Evolutionary conservation across 768 basidiomycete genomes (phyloP).

Genomic region (Chalciporus chontae): DNA sequence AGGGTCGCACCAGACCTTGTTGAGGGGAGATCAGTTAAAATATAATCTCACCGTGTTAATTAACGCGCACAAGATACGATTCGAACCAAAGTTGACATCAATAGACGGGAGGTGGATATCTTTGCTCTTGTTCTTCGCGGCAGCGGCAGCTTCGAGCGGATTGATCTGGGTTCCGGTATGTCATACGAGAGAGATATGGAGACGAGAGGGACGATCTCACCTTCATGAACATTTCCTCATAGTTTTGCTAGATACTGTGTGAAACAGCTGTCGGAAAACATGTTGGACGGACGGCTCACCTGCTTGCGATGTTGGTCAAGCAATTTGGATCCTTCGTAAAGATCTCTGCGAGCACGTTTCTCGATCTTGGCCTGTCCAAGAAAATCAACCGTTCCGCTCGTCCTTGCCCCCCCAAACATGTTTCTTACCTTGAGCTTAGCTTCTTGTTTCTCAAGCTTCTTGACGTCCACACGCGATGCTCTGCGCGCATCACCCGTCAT

Average conservation of each 20-base stretch:
- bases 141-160: conserved; percentile 75
- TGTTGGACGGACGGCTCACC: conserved; percentile 35
- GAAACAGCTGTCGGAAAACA: background rate
- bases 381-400: background rate
- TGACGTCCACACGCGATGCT: conserved; percentile 89
- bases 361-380: conserved; percentile 83
- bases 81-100: conserved; percentile 94
- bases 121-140: conserved; percentile 92
- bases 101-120: conserved; percentile 94
- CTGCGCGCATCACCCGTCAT: conserved; percentile 37
- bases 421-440: conserved; percentile 78
- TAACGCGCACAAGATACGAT: conserved; percentile 74
- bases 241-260: conserved; percentile 67
- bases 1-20: conserved; percentile 77
- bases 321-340: conserved; percentile 96
- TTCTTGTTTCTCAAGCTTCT: conserved; percentile 95
- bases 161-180: conserved; percentile 58
- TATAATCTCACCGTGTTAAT: background rate
- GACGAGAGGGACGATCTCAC: conserved; percentile 34
- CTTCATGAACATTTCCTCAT: conserved; percentile 99
- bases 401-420: background rate
- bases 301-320: conserved; percentile 91
- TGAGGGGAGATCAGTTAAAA: conserved; percentile 1
- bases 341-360: conserved; percentile 84
- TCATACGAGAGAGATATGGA: background rate